phyloP scores from a whole-genome alignment of 2,329 filamentous ascomycete genomes.

The Aureobasidium sp. region DNA sequence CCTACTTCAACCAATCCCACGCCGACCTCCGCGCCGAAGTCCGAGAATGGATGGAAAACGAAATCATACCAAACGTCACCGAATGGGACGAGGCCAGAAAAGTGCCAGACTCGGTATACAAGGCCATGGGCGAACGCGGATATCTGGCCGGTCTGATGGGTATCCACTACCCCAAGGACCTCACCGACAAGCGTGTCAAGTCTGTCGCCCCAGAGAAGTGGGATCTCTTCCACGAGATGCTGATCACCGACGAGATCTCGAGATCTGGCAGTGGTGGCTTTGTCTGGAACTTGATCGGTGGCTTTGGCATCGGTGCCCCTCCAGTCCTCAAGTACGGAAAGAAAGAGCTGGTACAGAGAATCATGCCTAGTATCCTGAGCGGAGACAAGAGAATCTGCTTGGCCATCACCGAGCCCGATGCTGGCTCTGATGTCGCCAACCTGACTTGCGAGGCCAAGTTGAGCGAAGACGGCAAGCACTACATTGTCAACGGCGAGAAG shows the following conservation, averaged over 20 bases:
- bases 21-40: slow-evolving; percentile 84
- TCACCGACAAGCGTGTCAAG: slow-evolving; percentile 62
- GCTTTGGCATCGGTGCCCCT: slow-evolving; percentile 91
- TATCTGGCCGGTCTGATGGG: slow-evolving; percentile 91
- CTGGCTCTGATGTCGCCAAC: slow-evolving; percentile 90
- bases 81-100: slow-evolving; percentile 97
- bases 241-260: slow-evolving; percentile 89
- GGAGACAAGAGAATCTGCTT: slow-evolving; percentile 97
- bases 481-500: slow-evolving; percentile 99
- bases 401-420: slow-evolving; percentile 92
- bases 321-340: slow-evolving; percentile 88
- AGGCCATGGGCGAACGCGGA: slow-evolving; percentile 86
- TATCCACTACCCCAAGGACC: slow-evolving; percentile 59
- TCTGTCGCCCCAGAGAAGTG: slow-evolving; percentile 80
- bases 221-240: slow-evolving; percentile 97
- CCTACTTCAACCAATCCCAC: slow-evolving; percentile 93
- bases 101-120: slow-evolving; percentile 84
- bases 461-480: slow-evolving; percentile 92
- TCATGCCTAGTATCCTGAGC: slow-evolving; percentile 76
- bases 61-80: slow-evolving; percentile 82
- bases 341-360: slow-evolving; percentile 74
- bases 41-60: slow-evolving; percentile 81
- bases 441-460: slow-evolving; percentile 93
- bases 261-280: slow-evolving; percentile 83
- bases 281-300: slow-evolving; percentile 93